Base-by-base conservation (phyloP, 1,139 yeast species). In the Geotrichum cucujoidarum region DNA sequence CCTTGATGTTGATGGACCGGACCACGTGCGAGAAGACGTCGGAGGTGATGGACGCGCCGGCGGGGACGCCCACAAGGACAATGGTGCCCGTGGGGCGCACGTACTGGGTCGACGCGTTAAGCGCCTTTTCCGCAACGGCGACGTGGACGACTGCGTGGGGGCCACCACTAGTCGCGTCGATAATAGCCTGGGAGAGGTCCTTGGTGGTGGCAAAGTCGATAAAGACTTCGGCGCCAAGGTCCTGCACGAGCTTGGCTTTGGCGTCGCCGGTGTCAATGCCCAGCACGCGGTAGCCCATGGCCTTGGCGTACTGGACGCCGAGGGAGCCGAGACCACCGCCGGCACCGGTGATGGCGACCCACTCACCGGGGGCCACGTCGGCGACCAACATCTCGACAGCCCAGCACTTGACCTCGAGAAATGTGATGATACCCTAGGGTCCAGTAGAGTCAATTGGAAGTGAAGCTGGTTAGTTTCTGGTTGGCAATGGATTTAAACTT, bases 281-380 rank as follows among this genome's bases (percentile, higher is more conserved):
- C 39, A 80, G 53, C 50, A 79, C 83, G 63, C 84, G 73, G 65
- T 69, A 73, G 57, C 86, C 86, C 83, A 81, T 77, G 54, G 84
- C 84, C 60, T 71, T 75, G 51, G 84, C 85, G 67, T 79, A 80
- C 65, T 80, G 86, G 56, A 81, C 72, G 50, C 84, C 85, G 51
- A 80, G 68, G 25, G 85, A 76, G 55, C 87, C 87, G 62, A 81
- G 73, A 57, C 86, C 87, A 68, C 87, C 87, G 60, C 77, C 81
- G 49, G 85, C 85, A 68, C 87, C 86, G 51, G 83, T 76, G 58
- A 80, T 71, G 56, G 81, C 80, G 52, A 80, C 83, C 83, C 84
- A 80, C 62, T 80, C 77, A 59, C 85, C 86, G 40, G 84, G 76
- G 47, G 61, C 62, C 57, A 78, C 68, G 41, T 71, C 66, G 49